These are phyloP conservation scores for Haplographium delicatum DNA, from an alignment of 495 filamentous ascomycete genomes.

Conservation along the genomic window DNA sequence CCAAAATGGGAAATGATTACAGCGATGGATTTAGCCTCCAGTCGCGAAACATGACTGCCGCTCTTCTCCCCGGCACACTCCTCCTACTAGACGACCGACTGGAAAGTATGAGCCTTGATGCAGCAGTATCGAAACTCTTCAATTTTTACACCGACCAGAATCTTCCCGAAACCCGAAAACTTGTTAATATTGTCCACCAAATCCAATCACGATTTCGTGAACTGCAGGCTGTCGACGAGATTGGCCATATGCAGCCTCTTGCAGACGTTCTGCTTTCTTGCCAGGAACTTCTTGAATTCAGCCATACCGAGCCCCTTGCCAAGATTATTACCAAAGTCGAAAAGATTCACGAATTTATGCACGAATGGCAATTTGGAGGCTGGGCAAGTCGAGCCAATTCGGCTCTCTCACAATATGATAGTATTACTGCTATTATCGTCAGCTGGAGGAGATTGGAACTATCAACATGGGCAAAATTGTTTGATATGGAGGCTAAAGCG, in stretches of 20 bases:
- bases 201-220: conserved; percentile 64
- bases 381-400: conserved; percentile 79
- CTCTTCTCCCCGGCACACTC: conserved; percentile 59
- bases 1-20: conserved; percentile 14
- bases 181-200: conserved; percentile 59
- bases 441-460: conserved; percentile 87
- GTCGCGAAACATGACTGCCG: conserved; percentile 31
- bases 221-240: conserved; percentile 56
- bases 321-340: conserved; percentile 79
- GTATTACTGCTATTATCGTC: conserved; percentile 69
- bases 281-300: conserved; percentile 65
- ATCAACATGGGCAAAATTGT: conserved; percentile 83
- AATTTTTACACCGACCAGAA: conserved; percentile 89
- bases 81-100: conserved; percentile 55
- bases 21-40: not conserved
- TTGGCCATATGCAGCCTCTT: conserved; percentile 53
- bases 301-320: conserved; percentile 79
- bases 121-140: conserved; percentile 43
- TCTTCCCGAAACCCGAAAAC: conserved; percentile 61
- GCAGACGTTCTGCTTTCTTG: conserved; percentile 70
- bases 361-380: conserved; percentile 81
- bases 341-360: conserved; percentile 70
- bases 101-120: conserved; percentile 42
- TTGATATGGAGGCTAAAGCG: conserved; percentile 76
- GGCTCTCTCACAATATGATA: conserved; percentile 61